These are phyloP conservation scores for Exophiala dermatitidis DNA, from an alignment of 2,329 filamentous ascomycete species.

Conservation along the genomic window DNA sequence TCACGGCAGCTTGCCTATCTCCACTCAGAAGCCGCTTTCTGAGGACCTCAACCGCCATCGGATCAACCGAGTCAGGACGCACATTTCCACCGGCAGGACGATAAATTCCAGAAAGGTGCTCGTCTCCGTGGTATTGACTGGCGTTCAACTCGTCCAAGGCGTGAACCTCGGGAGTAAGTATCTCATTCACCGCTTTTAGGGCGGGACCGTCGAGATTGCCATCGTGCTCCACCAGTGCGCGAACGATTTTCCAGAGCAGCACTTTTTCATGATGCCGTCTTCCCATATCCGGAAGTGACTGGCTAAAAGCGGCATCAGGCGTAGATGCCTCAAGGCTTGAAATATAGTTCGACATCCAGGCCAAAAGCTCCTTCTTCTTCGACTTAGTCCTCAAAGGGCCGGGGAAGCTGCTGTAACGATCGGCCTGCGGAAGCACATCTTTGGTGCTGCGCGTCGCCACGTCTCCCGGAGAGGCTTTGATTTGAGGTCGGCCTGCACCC, in stretches of 20 bases:
- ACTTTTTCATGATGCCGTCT: conserved; percentile 73
- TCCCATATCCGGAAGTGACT: conserved; percentile 44
- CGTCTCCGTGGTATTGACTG: conserved; percentile 33
- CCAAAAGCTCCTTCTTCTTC: conserved; percentile 87
- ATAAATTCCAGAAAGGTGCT: conserved; percentile 37
- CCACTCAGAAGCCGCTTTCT: conserved; percentile 68
- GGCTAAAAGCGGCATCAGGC: conserved; percentile 29
- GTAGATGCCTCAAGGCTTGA: conserved; percentile 58
- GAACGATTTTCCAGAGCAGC: conserved; percentile 79
- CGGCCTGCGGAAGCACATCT: conserved; percentile 62
- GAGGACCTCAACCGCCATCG: conserved; percentile 62
- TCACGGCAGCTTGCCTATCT: conserved; percentile 83
- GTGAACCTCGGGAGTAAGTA: conserved; percentile 57
- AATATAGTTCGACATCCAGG: conserved; percentile 74
- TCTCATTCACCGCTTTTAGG: conserved; percentile 65
- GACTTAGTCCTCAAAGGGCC: conserved; percentile 81
- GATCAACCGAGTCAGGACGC: conserved; percentile 61
- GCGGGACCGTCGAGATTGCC: conserved; percentile 67
- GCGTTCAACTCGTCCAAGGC: conserved; percentile 22
- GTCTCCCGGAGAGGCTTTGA: conserved; percentile 75
- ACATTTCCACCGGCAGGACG: conserved; percentile 34
- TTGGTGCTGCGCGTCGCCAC: conserved; percentile 71
- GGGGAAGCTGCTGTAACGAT: conserved; percentile 73
- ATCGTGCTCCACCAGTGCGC: conserved; percentile 77
- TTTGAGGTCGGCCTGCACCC: conserved; percentile 63